Percentiles rank a stretch among this genome's conserved stretches.
phyloP scores from a whole-genome alignment of 768 basidiomycete species.

The Serendipita vermifera region DNA sequence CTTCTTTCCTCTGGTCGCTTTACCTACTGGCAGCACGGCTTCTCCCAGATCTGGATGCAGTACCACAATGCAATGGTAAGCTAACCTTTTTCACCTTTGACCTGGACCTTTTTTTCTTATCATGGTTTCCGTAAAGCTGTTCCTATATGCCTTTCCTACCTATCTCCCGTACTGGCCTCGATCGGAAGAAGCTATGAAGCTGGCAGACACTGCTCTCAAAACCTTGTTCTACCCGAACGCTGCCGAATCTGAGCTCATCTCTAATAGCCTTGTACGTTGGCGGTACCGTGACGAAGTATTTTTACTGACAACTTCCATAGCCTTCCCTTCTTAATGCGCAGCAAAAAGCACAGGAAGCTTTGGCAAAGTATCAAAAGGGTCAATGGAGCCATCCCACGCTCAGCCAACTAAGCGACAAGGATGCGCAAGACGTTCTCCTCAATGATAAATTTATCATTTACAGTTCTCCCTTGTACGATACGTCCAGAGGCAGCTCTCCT shows the following conservation, averaged over 20 bases:
- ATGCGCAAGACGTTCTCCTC: not conserved
- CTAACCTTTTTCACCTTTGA: no score
- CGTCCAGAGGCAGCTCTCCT: not conserved
- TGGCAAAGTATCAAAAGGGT: not conserved
- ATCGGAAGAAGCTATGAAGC: slow-evolving; percentile 1
- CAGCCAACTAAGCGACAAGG: not conserved
- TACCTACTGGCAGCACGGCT: slow-evolving; percentile 1
- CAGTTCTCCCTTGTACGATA: not conserved
- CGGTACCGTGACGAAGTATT: not conserved
- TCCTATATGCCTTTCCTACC: not conserved
- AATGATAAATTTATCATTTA: slow-evolving; percentile 1
- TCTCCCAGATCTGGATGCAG: not conserved
- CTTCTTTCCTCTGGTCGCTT: not conserved
- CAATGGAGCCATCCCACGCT: not conserved
- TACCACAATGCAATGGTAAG: not conserved
- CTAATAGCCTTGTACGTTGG: not conserved
- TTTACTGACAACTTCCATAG: not conserved
- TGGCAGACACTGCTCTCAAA: not conserved
- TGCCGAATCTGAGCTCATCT: not conserved
- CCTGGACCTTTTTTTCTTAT: no score
- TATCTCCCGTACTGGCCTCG: not conserved
- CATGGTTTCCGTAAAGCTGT: not conserved
- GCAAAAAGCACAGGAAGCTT: not conserved
- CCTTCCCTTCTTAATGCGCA: not conserved
- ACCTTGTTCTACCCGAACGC: slow-evolving; percentile 1